Conservation (phyloP, 2,329 filamentous ascomycete genomes). For the Botrytis fabae region DNA sequence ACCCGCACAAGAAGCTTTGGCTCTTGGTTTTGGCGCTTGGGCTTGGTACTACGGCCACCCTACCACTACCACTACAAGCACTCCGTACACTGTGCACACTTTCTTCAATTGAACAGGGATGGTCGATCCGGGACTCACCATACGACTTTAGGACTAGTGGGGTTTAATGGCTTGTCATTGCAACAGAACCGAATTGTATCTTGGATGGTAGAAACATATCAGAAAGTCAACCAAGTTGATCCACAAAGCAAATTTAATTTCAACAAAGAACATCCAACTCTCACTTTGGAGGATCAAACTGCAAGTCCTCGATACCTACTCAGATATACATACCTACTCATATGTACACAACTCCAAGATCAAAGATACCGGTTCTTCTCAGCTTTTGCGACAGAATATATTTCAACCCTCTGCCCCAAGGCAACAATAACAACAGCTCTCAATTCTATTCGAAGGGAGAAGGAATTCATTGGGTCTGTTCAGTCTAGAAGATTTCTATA, state of each 20-base stretch:
- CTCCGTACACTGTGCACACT: not conserved
- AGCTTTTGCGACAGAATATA: conserved; percentile 1
- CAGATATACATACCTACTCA: not conserved
- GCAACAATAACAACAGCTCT: not conserved
- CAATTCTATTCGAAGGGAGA: not conserved
- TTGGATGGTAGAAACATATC: conserved; percentile 6
- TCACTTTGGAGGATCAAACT: not conserved
- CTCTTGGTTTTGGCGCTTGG: not conserved
- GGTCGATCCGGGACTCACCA: not conserved
- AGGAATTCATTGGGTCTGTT: not conserved
- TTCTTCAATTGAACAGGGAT: not conserved
- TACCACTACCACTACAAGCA: not conserved
- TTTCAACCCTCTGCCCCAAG: not conserved
- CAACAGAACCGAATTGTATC: conserved; percentile 1
- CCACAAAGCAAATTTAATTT: conserved; percentile 9
- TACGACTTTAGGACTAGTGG: not conserved
- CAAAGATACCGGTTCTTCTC: not conserved
- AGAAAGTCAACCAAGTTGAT: conserved; percentile 18
- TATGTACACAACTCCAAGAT: not conserved
- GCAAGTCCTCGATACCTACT: not conserved
- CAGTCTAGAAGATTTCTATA: not conserved
- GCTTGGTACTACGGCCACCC: not conserved
- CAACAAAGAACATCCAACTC: conserved; percentile 6
- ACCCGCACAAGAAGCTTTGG: not conserved
- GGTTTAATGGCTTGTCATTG: not conserved